These are phyloP conservation scores for Domatiomyces globalis DNA, from an alignment of 2,329 filamentous ascomycete species.

Conservation along the genomic window DNA sequence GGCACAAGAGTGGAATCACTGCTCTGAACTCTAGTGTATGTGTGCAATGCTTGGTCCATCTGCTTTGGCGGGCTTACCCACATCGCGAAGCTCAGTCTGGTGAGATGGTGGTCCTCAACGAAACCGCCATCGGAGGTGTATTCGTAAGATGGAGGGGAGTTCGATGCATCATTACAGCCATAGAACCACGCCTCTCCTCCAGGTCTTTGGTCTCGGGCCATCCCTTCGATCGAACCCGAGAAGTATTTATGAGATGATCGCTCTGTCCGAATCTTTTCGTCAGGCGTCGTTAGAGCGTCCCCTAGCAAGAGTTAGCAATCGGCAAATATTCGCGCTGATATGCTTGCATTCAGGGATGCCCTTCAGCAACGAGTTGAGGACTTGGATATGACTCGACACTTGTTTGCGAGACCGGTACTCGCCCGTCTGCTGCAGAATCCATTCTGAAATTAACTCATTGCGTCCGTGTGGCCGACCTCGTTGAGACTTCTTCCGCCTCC, in stretches of 20 bases:
- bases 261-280: background rate
- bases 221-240: slow-evolving; percentile 13
- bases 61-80: slow-evolving; percentile 29
- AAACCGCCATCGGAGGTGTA: background rate
- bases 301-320: background rate
- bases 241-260: slow-evolving; percentile 11
- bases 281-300: background rate
- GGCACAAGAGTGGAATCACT: slow-evolving; percentile 25
- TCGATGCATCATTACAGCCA: background rate
- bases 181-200: background rate
- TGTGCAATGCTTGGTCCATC: slow-evolving; percentile 29
- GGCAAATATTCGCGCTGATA: background rate
- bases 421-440: slow-evolving; percentile 42
- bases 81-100: slow-evolving; percentile 32
- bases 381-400: slow-evolving; percentile 51
- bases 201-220: slow-evolving; percentile 9
- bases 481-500: slow-evolving; percentile 39
- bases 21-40: slow-evolving; percentile 30
- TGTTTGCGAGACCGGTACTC: slow-evolving; percentile 42
- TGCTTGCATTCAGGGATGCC: slow-evolving; percentile 39
- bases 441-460: slow-evolving; percentile 48
- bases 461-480: slow-evolving; percentile 42
- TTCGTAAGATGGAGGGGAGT: background rate
- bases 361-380: slow-evolving; percentile 43
- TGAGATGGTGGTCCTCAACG: slow-evolving; percentile 4